Percentiles rank a stretch among this genome's conserved stretches.
These are phyloP conservation scores for Ophiostoma fasciatum DNA, from an alignment of 2,329 filamentous ascomycete species.

Conservation along the genomic window DNA sequence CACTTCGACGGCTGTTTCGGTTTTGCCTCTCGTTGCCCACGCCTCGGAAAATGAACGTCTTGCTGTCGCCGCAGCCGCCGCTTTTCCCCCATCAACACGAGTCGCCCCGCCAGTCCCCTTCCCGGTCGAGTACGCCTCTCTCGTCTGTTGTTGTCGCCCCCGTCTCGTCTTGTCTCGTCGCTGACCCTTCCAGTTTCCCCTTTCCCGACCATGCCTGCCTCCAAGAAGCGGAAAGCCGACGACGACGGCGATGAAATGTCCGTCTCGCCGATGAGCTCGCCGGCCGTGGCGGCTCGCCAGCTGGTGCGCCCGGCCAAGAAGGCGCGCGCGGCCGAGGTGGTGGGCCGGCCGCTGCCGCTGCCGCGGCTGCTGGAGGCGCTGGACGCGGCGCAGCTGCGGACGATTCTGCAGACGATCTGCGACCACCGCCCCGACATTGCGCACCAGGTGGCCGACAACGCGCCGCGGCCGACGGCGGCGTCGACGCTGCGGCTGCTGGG, in stretches of 20 bases:
- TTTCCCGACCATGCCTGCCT: conserved; percentile 35
- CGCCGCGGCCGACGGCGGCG: conserved; percentile 72
- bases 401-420: conserved; percentile 80
- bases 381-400: conserved; percentile 68
- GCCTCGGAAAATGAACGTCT: conserved; percentile 40
- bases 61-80: conserved; percentile 45
- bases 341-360: conserved; percentile 38
- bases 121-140: conserved; percentile 36
- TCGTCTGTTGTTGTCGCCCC: not conserved
- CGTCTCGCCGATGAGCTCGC: conserved; percentile 72
- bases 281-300: conserved; percentile 54
- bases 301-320: conserved; percentile 54
- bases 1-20: no score
- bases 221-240: conserved; percentile 75
- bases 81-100: conserved; percentile 46
- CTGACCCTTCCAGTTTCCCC: conserved; percentile 26
- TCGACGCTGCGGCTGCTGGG: conserved; percentile 67
- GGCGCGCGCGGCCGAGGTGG: conserved; percentile 47
- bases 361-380: conserved; percentile 85
- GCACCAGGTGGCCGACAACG: conserved; percentile 67
- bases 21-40: not conserved
- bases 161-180: not conserved
- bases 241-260: conserved; percentile 82
- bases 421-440: conserved; percentile 76
- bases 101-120: conserved; percentile 35